Evolutionary conservation across 495 filamentous ascomycete species (phyloP), one percentile per base, ranked within the genome.

Genomic region (Xylaria grammica): DNA sequence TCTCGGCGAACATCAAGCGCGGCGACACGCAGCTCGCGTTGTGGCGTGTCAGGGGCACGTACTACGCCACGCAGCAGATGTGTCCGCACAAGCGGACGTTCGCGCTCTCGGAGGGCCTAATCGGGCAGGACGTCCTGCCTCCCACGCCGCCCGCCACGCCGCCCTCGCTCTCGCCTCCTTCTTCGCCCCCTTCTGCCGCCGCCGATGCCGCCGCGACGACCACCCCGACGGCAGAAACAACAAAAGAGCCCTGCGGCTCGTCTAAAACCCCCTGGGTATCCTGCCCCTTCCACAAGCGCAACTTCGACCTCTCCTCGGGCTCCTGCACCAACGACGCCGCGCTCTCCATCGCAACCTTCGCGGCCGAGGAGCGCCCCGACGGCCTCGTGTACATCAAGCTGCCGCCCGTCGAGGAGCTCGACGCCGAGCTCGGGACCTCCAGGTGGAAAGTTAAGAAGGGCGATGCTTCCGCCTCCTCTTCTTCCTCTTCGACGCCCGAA

Each of bases 81-180:
- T 98, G 94, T 74, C 94, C 94, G 15, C 93, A 97, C 78, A 97
- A 97, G 78, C 91, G 94, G 29, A 88, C 94, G 0, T 97, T 98
- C 75, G 90, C 92, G 30, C 85, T 97, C 36, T 90, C 90, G 0
- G 94, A 97, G 72, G 92, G 92, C 5, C 71, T 98, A 1, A 86
- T 97, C 44, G 94, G 94, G n/a, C 89, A 96, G 45, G 86, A 89
- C 60, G 76, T 74, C 60, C 3, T 56, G 1, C 73, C 32, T 73
- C 76, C 54, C 3, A 68, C 72, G 26, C 50, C 62, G 10, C 67
- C 65, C 59, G 67, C 54, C 69, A 78, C 62, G 74, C 79, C 69
- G 87, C 88, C 65, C 83, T 89, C 66, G 9, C 17, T 38, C 10
- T 62, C 60, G 8, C 60, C 60, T 20, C 42, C 56, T 11, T 34